Conservation (phyloP, 495 filamentous ascomycete species). For the Tuber brumale region DNA sequence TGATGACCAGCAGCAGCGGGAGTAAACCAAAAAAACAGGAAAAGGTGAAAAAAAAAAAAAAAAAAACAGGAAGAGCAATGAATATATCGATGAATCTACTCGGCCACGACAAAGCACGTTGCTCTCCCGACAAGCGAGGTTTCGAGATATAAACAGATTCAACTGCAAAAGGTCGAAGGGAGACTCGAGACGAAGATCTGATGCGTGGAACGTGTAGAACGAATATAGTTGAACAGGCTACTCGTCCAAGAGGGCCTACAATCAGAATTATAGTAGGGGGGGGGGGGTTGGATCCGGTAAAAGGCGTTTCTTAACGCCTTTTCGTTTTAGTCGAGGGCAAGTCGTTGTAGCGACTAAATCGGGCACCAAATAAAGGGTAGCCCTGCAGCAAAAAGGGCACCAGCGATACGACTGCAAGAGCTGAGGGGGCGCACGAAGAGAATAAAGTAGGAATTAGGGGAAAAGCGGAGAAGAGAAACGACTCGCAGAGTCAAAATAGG, state of each 20-base stretch:
- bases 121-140: slow-evolving; percentile 1
- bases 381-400: slow-evolving; percentile 33
- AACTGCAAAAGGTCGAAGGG: slow-evolving; percentile 7
- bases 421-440: slow-evolving; percentile 23
- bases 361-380: slow-evolving; percentile 32
- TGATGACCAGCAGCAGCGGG: slow-evolving; percentile 32
- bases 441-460: slow-evolving; percentile 40
- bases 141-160: slow-evolving; percentile 5
- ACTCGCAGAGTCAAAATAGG: slow-evolving; percentile 37
- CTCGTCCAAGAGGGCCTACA: slow-evolving; percentile 19
- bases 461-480: slow-evolving; percentile 32
- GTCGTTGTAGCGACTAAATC: slow-evolving; percentile 21
- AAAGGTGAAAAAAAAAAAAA: slow-evolving; percentile 18
- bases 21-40: slow-evolving; percentile 18
- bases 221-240: slow-evolving; percentile 26
- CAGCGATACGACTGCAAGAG: slow-evolving; percentile 27
- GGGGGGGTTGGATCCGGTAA: neutral
- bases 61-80: neutral
- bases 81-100: neutral
- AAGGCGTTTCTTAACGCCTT: slow-evolving; percentile 2
- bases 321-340: slow-evolving; percentile 24
- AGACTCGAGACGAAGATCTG: slow-evolving; percentile 31
- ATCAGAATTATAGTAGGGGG: neutral
- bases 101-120: neutral
- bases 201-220: slow-evolving; percentile 25